A percentile compares a stretch with the other conserved stretches of the same genome.
phyloP scores from a whole-genome alignment of 169 alveolate species.

The Eimeria praecox region DNA sequence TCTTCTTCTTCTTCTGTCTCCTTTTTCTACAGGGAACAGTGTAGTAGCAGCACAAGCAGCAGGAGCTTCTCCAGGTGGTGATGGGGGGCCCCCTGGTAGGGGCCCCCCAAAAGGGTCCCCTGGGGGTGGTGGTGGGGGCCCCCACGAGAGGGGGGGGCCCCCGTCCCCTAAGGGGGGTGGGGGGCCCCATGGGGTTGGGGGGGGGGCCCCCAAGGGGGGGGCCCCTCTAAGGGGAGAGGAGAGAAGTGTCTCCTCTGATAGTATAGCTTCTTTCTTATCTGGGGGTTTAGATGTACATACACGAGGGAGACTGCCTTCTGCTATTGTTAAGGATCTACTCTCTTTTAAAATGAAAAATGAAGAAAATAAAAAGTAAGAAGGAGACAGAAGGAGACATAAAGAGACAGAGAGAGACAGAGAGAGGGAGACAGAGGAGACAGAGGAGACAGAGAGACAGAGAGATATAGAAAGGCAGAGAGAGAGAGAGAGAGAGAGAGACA shows the following conservation, averaged over 20 bases:
- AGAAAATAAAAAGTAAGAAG: not conserved
- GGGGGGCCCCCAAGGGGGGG: too few relatives aligned
- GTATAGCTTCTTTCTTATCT: too few relatives aligned
- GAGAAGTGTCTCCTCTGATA: too few relatives aligned
- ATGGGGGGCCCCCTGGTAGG: not conserved
- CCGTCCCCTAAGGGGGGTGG: not conserved
- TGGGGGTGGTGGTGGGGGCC: not conserved
- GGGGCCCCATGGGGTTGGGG: not conserved
- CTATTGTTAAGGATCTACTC: not conserved
- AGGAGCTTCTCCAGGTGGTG: not conserved
- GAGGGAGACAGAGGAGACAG: too few relatives aligned
- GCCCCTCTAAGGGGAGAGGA: not conserved
- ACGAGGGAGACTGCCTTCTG: not conserved
- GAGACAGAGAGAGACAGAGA: too few relatives aligned
- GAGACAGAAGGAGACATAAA: not conserved
- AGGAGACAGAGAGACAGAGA: too few relatives aligned
- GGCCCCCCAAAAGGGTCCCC: too few relatives aligned
- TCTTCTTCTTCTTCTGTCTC: not conserved
- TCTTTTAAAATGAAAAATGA: conserved; percentile 8
- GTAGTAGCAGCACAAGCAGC: not conserved
- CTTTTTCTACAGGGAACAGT: not conserved
- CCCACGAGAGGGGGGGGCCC: not conserved
- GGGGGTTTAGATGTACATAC: not conserved
- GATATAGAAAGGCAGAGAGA: too few relatives aligned
- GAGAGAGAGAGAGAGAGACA: too few relatives aligned